These are phyloP conservation scores for Suhomyces pyralidae DNA, from an alignment of 805 yeast species.

Conservation along the genomic window DNA sequence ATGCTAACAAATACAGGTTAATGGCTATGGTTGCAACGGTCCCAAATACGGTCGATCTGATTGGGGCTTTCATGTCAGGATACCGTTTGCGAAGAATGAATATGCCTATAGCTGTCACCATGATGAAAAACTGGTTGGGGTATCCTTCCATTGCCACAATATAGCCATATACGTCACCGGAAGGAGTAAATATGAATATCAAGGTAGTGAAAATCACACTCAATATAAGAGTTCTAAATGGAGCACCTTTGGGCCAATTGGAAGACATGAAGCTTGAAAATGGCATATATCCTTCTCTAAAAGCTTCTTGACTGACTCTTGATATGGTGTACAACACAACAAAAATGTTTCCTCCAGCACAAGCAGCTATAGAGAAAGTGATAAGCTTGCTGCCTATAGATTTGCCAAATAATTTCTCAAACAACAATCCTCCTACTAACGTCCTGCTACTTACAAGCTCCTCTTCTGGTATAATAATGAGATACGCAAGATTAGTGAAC, in stretches of 20 bases:
- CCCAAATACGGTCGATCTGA: slow-evolving; percentile 50
- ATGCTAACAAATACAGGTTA: slow-evolving; percentile 46
- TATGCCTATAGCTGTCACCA: slow-evolving; percentile 54
- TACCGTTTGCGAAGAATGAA: slow-evolving; percentile 50
- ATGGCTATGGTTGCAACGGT: slow-evolving; percentile 45
- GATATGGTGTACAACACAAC: slow-evolving; percentile 59
- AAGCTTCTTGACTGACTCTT: slow-evolving; percentile 62
- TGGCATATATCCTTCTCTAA: slow-evolving; percentile 62
- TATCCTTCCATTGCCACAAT: slow-evolving; percentile 52
- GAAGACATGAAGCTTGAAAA: slow-evolving; percentile 50
- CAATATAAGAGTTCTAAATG: slow-evolving; percentile 48
- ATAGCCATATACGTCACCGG: slow-evolving; percentile 50
- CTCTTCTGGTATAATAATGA: slow-evolving; percentile 51
- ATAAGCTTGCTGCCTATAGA: slow-evolving; percentile 52
- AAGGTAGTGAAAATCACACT: slow-evolving; percentile 41
- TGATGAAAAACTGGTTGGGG: slow-evolving; percentile 48
- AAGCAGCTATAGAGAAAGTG: slow-evolving; percentile 56
- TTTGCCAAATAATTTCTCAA: slow-evolving; percentile 54
- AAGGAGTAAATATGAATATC: slow-evolving; percentile 40
- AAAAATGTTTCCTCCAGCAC: slow-evolving; percentile 60
- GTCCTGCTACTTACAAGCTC: slow-evolving; percentile 56
- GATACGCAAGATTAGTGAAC: slow-evolving; percentile 54
- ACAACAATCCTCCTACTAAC: slow-evolving; percentile 55
- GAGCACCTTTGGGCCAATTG: slow-evolving; percentile 56
- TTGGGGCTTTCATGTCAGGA: slow-evolving; percentile 48